These are phyloP conservation scores for Dictyostelium citrinum DNA, from an alignment of 78 protist species.

Conservation along the genomic window DNA sequence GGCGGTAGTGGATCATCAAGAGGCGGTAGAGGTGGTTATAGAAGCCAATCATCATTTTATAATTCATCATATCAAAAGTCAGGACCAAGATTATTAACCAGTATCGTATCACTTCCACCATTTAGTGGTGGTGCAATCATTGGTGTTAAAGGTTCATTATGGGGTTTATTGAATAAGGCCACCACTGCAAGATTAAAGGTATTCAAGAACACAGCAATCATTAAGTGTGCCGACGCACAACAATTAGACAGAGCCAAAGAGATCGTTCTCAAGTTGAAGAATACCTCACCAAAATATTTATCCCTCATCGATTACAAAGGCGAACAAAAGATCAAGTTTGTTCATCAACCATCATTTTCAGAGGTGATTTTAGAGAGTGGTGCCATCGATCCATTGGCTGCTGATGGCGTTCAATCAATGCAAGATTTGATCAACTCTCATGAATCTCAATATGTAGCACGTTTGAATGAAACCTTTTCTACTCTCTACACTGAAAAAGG, in stretches of 20 bases:
- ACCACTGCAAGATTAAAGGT: slow-evolving; percentile 68
- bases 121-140: slow-evolving; percentile 70
- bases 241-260: slow-evolving; percentile 77
- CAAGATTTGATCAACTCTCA: slow-evolving; percentile 12
- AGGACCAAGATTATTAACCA: slow-evolving; percentile 8
- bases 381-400: neutral
- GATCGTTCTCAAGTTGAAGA: slow-evolving; percentile 64
- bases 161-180: slow-evolving; percentile 73
- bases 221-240: slow-evolving; percentile 70
- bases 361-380: slow-evolving; percentile 37
- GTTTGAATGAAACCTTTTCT: slow-evolving; percentile 31
- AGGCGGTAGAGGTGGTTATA: slow-evolving; percentile 48
- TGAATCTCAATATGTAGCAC: slow-evolving; percentile 36
- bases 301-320: slow-evolving; percentile 73
- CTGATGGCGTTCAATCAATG: neutral
- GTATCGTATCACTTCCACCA: slow-evolving; percentile 31
- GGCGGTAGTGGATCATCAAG: slow-evolving; percentile 38
- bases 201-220: slow-evolving; percentile 24
- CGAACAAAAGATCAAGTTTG: slow-evolving; percentile 64
- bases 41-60: slow-evolving; percentile 8
- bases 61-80: slow-evolving; percentile 26
- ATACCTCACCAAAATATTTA: slow-evolving; percentile 59
- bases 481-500: slow-evolving; percentile 19
- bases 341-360: slow-evolving; percentile 42
- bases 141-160: slow-evolving; percentile 73